phyloP scores from a whole-genome alignment of 352 stramenopile genomes.

The Globisporangium yorkense region DNA sequence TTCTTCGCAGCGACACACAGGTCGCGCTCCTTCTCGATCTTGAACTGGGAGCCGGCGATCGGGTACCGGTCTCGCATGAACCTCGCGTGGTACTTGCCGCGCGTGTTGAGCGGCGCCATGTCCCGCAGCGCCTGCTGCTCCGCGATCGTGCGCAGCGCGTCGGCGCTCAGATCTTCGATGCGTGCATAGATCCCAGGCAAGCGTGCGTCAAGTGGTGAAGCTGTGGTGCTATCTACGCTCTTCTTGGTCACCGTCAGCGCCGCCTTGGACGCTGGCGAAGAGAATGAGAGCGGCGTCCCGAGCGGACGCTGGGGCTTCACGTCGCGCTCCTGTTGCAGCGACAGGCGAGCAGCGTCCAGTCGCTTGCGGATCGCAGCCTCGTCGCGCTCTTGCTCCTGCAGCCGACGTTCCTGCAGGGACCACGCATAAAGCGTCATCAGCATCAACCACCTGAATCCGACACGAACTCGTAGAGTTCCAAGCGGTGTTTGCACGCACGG shows the following conservation, averaged over 20 bases:
- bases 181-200: slow-evolving; percentile 39
- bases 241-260: not conserved
- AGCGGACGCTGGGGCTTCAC: not conserved
- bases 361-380: slow-evolving; percentile 20
- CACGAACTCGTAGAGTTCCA: not conserved
- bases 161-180: slow-evolving; percentile 33
- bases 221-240: not conserved
- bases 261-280: not conserved
- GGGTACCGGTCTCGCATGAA: slow-evolving; percentile 69
- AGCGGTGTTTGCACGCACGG: slow-evolving; percentile 16
- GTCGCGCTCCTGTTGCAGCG: slow-evolving; percentile 10
- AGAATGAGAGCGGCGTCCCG: not conserved
- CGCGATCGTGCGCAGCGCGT: slow-evolving; percentile 39
- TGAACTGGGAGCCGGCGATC: slow-evolving; percentile 65
- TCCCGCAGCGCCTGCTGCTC: slow-evolving; percentile 29
- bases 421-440: too few species aligned
- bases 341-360: slow-evolving; percentile 17
- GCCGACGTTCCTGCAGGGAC: slow-evolving; percentile 22
- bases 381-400: slow-evolving; percentile 25
- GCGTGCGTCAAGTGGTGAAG: not conserved
- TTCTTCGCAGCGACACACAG: slow-evolving; percentile 57
- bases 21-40: slow-evolving; percentile 59
- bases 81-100: slow-evolving; percentile 62
- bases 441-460: too few species aligned
- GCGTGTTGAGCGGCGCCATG: slow-evolving; percentile 36